These are phyloP conservation scores for Alliaria petiolata DNA, from an alignment of 345 rosid genomes.

Conservation along the genomic window DNA sequence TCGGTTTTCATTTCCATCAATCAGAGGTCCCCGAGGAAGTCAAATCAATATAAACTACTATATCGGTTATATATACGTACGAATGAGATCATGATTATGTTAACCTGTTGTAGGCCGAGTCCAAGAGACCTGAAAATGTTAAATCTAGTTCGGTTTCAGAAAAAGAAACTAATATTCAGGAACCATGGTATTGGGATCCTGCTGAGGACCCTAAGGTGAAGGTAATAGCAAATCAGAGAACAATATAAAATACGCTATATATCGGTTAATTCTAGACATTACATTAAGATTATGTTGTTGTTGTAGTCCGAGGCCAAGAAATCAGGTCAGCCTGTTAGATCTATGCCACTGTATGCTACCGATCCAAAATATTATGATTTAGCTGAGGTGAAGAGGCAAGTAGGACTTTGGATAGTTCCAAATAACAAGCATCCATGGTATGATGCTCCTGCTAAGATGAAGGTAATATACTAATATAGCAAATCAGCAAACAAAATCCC, in stretches of 20 bases:
- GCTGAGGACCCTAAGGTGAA: background rate
- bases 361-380: background rate
- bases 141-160: background rate
- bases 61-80: no score
- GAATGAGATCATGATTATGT: no score
- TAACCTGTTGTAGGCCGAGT: no score
- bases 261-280: background rate
- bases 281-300: background rate
- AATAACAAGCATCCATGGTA: conserved; percentile 3
- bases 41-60: no score
- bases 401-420: background rate
- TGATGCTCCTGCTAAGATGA: conserved; percentile 7
- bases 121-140: no score
- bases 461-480: no score
- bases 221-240: background rate
- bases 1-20: background rate
- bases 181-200: conserved; percentile 20
- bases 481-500: no score
- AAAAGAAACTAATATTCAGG: background rate
- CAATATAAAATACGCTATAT: background rate
- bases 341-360: background rate
- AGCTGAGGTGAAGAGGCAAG: background rate
- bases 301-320: conserved; percentile 45
- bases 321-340: conserved; percentile 11
- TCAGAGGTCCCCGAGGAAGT: background rate